phyloP scores from a whole-genome alignment of 1,284 basidiomycete genomes.

The Exsudoporus floridanus region DNA sequence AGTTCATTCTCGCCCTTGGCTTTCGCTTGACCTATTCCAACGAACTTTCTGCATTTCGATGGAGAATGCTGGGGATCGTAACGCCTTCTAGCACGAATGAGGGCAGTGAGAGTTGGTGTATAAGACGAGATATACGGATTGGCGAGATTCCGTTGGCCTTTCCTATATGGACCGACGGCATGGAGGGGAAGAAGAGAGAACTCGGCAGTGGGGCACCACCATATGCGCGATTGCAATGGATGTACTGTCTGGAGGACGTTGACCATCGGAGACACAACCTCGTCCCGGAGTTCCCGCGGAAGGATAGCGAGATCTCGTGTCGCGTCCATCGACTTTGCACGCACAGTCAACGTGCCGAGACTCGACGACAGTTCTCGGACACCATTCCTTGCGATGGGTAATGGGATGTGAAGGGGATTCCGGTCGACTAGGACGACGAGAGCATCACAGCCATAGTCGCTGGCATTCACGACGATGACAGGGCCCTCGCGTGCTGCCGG shows the following conservation, averaged over 20 bases:
- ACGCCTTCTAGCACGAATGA: no score
- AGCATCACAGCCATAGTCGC: neutral
- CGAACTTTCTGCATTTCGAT: no score
- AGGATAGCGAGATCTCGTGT: neutral
- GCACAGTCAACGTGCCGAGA: neutral
- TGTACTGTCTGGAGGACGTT: neutral
- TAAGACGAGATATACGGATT: no score
- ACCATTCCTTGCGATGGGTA: neutral
- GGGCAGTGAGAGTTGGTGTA: no score
- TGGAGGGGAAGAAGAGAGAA: no score
- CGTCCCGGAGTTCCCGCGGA: neutral
- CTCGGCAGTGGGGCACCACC: neutral
- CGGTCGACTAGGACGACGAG: neutral
- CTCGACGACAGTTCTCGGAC: neutral
- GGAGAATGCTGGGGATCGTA: no score
- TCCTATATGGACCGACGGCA: no score
- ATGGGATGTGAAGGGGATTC: neutral
- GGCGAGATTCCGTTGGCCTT: no score
- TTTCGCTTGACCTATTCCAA: no score
- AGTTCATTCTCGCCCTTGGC: no score
- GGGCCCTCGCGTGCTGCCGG: neutral
- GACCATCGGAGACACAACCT: neutral
- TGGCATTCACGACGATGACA: neutral
- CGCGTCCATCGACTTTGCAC: neutral
- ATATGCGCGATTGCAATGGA: neutral